These are phyloP conservation scores for Fusarium anguioides DNA, from an alignment of 2,329 filamentous ascomycete genomes.

Conservation along the genomic window DNA sequence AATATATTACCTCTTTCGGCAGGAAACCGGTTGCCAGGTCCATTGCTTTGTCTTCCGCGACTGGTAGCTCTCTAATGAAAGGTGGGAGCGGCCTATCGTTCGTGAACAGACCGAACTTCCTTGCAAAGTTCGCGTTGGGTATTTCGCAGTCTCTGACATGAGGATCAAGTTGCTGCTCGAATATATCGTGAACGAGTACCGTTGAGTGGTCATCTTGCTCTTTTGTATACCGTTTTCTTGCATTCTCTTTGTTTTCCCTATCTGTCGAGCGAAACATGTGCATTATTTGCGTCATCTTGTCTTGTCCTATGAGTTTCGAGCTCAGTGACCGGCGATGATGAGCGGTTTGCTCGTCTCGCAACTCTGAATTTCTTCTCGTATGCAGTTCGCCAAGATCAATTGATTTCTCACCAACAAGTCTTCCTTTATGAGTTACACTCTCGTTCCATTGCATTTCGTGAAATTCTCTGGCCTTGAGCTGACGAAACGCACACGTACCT, in stretches of 20 bases:
- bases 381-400: constrained; percentile 31
- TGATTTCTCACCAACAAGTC: constrained; percentile 50
- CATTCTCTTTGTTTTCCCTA: not conserved
- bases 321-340: constrained; percentile 3
- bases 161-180: constrained; percentile 16
- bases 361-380: not conserved
- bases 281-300: constrained; percentile 19
- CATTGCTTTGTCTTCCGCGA: constrained; percentile 56
- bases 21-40: constrained; percentile 48
- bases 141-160: constrained; percentile 51
- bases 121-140: constrained; percentile 58
- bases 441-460: constrained; percentile 56
- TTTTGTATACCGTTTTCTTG: not conserved
- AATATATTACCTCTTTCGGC: constrained; percentile 43
- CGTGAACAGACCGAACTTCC: constrained; percentile 55
- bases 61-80: constrained; percentile 53
- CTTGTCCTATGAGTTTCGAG: not conserved
- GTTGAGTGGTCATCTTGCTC: not conserved
- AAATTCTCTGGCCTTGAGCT: constrained; percentile 53
- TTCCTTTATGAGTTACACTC: constrained; percentile 45
- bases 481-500: constrained; percentile 53
- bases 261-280: constrained; percentile 9
- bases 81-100: constrained; percentile 49
- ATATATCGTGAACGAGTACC: constrained; percentile 8
- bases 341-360: not conserved